These are phyloP conservation scores for Microbotryum scabiosae DNA, from an alignment of 1,284 basidiomycete genomes.

Conservation along the genomic window DNA sequence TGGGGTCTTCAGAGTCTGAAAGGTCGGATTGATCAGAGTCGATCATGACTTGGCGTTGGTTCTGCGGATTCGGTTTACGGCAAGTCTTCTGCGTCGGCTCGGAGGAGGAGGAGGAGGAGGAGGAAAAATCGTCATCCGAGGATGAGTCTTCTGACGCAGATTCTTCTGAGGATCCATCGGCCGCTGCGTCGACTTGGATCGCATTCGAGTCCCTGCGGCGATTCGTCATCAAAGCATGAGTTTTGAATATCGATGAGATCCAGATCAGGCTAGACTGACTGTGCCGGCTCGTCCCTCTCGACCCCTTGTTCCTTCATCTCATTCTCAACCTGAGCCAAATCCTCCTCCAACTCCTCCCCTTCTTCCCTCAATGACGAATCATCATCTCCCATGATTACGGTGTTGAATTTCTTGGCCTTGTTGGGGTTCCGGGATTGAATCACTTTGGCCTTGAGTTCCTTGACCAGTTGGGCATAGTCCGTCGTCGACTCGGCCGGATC, in stretches of 20 bases:
- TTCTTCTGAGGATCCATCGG: slow-evolving; percentile 43
- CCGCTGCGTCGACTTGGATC: slow-evolving; percentile 34
- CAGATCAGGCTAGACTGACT: too few relatives aligned
- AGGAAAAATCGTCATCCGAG: slow-evolving; percentile 11
- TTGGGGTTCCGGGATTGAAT: too few relatives aligned
- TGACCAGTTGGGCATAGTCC: slow-evolving; percentile 16
- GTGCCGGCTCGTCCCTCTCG: too few relatives aligned
- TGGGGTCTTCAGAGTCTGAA: slow-evolving; percentile 37
- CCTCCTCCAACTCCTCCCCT: not conserved
- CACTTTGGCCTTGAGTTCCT: slow-evolving; percentile 18
- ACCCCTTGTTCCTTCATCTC: slow-evolving; percentile 17
- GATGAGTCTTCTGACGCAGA: slow-evolving; percentile 18
- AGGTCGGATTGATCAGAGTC: slow-evolving; percentile 19
- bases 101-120: slow-evolving; percentile 15
- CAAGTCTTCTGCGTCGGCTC: not conserved
- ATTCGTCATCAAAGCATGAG: too few relatives aligned
- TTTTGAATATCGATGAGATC: too few relatives aligned
- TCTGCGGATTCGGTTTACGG: slow-evolving; percentile 4
- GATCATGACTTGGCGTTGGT: not conserved
- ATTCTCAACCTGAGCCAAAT: slow-evolving; percentile 15
- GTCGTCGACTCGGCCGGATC: not conserved
- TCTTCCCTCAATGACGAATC: not conserved
- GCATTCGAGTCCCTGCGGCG: too few relatives aligned
- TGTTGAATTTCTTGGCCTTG: too few relatives aligned
- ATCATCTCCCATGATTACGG: not conserved